A percentile compares a stretch with the other conserved stretches of the same genome.
phyloP scores from a whole-genome alignment of 73 alveolate genomes.

The Chromera velia region DNA sequence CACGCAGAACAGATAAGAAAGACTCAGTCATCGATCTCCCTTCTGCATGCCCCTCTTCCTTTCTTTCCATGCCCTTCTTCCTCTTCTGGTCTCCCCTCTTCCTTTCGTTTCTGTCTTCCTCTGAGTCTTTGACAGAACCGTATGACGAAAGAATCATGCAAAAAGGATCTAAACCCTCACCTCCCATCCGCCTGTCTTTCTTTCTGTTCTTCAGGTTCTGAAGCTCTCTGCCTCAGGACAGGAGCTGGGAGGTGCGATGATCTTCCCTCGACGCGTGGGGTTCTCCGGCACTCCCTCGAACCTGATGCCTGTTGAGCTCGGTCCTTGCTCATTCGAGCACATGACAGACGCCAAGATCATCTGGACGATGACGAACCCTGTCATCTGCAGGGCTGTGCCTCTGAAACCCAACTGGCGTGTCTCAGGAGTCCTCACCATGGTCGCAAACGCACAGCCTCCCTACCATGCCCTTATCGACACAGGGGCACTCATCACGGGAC shows the following conservation, averaged over 20 bases:
- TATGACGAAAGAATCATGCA: neutral
- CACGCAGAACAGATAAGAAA: too few relatives aligned
- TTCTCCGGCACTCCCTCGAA: slow-evolving; percentile 26
- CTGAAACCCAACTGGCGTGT: neutral
- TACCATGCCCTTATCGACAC: slow-evolving; percentile 32
- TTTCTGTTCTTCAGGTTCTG: neutral
- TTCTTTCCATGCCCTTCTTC: too few relatives aligned
- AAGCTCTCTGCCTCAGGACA: neutral
- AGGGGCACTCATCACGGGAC: slow-evolving; percentile 33
- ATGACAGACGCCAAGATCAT: neutral
- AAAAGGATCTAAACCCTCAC: neutral
- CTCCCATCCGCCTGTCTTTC: neutral
- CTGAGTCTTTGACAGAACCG: neutral
- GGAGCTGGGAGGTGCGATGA: slow-evolving; percentile 30
- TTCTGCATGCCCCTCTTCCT: too few relatives aligned
- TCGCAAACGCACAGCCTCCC: neutral
- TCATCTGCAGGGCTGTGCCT: neutral
- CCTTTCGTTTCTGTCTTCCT: neutral
- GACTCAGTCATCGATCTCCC: too few relatives aligned
- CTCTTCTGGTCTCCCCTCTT: too few relatives aligned
- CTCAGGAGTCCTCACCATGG: neutral
- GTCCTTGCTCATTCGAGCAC: slow-evolving; percentile 7
- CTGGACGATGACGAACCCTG: neutral
- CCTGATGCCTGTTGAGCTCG: slow-evolving; percentile 23
- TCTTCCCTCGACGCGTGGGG: slow-evolving; percentile 28